phyloP scores from a whole-genome alignment of 169 alveolate genomes.

The Plasmodium vivax region DNA sequence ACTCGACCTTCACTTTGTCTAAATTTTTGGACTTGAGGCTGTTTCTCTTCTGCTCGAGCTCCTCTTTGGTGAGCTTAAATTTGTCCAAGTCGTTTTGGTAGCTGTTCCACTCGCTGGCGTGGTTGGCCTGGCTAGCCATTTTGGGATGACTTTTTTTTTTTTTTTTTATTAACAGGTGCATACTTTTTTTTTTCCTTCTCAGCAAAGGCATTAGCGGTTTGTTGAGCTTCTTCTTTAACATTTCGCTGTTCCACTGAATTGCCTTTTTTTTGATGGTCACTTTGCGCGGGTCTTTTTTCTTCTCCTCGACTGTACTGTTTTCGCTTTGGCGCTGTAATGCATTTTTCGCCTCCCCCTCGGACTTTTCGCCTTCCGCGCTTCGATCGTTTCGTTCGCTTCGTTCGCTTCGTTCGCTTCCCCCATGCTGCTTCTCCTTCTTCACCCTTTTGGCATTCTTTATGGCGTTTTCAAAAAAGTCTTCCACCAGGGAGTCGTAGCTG shows the following conservation, averaged over 20 bases:
- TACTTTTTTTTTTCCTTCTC: conserved; percentile 26
- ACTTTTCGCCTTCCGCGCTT: not conserved
- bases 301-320: not conserved
- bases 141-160: not conserved
- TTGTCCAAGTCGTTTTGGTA: conserved; percentile 53
- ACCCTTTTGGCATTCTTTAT: not conserved
- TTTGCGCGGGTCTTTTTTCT: not conserved
- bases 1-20: conserved; percentile 51
- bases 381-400: not conserved
- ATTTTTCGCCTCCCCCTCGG: not conserved
- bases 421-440: not conserved
- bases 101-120: conserved; percentile 65
- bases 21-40: conserved; percentile 52
- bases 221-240: conserved; percentile 29
- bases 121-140: conserved; percentile 3
- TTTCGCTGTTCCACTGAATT: conserved; percentile 54
- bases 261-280: conserved; percentile 31
- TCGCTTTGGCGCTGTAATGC: no score
- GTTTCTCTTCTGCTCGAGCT: conserved; percentile 54
- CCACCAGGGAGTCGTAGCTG: conserved; percentile 72
- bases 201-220: conserved; percentile 63
- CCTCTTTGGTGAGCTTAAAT: conserved; percentile 63
- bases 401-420: not conserved
- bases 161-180: not conserved
- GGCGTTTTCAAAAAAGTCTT: conserved; percentile 49